Conservation (phyloP, 192 early-diverging fungal genomes). For the Coemansia sp. region DNA sequence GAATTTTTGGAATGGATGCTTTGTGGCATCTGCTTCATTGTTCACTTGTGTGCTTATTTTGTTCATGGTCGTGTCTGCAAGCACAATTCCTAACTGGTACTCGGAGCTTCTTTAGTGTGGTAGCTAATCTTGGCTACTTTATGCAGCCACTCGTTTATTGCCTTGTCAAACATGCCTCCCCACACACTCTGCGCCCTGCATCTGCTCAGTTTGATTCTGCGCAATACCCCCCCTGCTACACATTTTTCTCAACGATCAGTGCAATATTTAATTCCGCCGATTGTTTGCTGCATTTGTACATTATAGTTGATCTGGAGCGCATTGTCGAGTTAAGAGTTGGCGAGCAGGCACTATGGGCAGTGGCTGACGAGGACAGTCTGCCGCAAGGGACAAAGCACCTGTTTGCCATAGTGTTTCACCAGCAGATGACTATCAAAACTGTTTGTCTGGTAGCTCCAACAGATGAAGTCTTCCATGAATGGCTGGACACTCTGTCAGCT, state of each 20-base stretch:
- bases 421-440: slow-evolving; percentile 39
- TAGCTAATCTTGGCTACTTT: background rate
- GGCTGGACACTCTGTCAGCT: slow-evolving; percentile 39
- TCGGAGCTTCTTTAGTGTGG: background rate
- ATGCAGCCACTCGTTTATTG: background rate
- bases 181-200: background rate
- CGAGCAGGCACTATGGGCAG: slow-evolving; percentile 48
- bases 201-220: background rate
- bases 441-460: slow-evolving; percentile 39
- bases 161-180: background rate
- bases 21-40: background rate
- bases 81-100: background rate
- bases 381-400: slow-evolving; percentile 40
- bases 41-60: background rate
- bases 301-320: slow-evolving; percentile 53
- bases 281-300: background rate
- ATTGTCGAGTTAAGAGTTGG: slow-evolving; percentile 51
- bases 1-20: background rate
- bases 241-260: background rate
- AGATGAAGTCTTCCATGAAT: slow-evolving; percentile 36
- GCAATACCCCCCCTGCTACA: background rate
- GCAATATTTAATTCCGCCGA: background rate
- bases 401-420: slow-evolving; percentile 49
- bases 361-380: slow-evolving; percentile 35
- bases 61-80: slow-evolving; percentile 11